phyloP scores from a whole-genome alignment of 2,329 filamentous ascomycete species.

The Rutstroemia sp. region DNA sequence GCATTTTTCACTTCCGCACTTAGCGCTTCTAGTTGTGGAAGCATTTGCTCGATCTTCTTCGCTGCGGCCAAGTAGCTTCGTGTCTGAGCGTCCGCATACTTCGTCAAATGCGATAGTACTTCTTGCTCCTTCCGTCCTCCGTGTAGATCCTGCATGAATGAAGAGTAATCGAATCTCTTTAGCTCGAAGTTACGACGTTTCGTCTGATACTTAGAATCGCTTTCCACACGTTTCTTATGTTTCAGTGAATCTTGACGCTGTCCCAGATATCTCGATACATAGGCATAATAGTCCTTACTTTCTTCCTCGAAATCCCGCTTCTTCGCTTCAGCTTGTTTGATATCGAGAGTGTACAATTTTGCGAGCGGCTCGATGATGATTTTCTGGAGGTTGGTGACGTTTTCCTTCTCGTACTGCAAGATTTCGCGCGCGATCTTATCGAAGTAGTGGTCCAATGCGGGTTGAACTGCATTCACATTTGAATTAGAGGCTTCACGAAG shows the following conservation, averaged over 20 bases:
- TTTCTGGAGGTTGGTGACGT: conserved; percentile 76
- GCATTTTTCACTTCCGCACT: conserved; percentile 84
- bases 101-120: conserved; percentile 87
- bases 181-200: conserved; percentile 94
- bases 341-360: conserved; percentile 89
- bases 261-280: conserved; percentile 90
- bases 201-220: conserved; percentile 90
- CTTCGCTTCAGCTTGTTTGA: conserved; percentile 95
- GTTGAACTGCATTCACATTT: conserved; percentile 94
- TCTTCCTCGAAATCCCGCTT: conserved; percentile 98
- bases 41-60: conserved; percentile 77
- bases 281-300: conserved; percentile 96
- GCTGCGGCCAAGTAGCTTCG: conserved; percentile 73
- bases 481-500: conserved; percentile 81
- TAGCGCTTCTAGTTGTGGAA: conserved; percentile 85
- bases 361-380: conserved; percentile 91
- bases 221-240: conserved; percentile 92
- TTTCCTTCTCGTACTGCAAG: conserved; percentile 75
- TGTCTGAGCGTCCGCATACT: conserved; percentile 86
- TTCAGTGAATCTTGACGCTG: conserved; percentile 93
- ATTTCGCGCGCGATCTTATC: conserved; percentile 95
- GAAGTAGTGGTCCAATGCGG: conserved; percentile 95
- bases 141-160: conserved; percentile 98
- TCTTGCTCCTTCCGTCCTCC: conserved; percentile 98
- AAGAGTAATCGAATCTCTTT: conserved; percentile 97